These are phyloP conservation scores for Platanthera guangdongensis DNA, from an alignment of 106 monocot genomes.

Conservation along the genomic window DNA sequence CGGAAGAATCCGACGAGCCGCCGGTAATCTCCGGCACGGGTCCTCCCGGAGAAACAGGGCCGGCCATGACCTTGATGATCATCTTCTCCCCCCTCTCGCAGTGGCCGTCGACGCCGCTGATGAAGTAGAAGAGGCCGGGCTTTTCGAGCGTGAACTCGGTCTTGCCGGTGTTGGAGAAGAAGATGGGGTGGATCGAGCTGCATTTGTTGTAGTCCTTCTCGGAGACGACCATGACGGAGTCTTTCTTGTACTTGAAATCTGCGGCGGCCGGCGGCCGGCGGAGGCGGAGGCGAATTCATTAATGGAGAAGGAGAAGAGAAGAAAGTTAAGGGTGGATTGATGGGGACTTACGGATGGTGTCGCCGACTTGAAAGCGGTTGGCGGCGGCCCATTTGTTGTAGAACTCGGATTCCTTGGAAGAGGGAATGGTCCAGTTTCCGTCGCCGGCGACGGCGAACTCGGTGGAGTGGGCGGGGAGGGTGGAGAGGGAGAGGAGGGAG, in stretches of 20 bases:
- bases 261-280: neutral
- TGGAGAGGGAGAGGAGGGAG: neutral
- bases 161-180: slow-evolving; percentile 74
- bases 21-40: no score
- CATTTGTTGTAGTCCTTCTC: slow-evolving; percentile 70
- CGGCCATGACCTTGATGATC: slow-evolving; percentile 53
- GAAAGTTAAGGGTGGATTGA: neutral
- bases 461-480: slow-evolving; percentile 10
- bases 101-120: slow-evolving; percentile 69
- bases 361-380: slow-evolving; percentile 63
- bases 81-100: slow-evolving; percentile 76
- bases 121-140: slow-evolving; percentile 77
- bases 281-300: neutral
- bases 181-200: slow-evolving; percentile 46
- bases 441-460: slow-evolving; percentile 61
- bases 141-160: slow-evolving; percentile 37
- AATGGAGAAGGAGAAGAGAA: neutral
- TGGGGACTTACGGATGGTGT: slow-evolving; percentile 45
- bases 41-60: neutral
- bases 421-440: slow-evolving; percentile 61
- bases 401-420: slow-evolving; percentile 17
- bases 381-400: slow-evolving; percentile 87
- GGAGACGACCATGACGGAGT: slow-evolving; percentile 70
- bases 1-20: no score
- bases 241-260: slow-evolving; percentile 82